Evolutionary conservation across 78 protist species (phyloP).

Genomic region (Guillardia theta): DNA sequence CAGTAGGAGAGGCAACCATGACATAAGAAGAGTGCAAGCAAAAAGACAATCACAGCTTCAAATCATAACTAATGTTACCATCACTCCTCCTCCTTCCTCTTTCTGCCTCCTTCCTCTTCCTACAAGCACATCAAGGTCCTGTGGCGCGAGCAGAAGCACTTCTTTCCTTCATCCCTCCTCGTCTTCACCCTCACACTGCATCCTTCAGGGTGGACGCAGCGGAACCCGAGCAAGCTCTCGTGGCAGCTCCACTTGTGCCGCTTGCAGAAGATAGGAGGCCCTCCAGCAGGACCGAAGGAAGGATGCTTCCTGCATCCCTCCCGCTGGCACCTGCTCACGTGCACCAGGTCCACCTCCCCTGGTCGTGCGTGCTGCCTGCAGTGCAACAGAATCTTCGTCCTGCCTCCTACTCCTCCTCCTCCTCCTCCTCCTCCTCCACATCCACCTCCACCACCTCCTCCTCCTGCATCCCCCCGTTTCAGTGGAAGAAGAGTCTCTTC

Average conservation of each 20-base stretch:
- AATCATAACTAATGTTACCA: no score
- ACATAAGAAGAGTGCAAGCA: no score
- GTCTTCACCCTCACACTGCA: not conserved
- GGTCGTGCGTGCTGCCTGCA: not conserved
- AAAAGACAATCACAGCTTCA: no score
- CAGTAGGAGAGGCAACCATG: no score
- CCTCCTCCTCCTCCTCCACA: no score
- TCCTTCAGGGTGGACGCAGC: not conserved
- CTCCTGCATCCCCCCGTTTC: not conserved
- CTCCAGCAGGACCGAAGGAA: not conserved
- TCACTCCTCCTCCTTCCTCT: no score
- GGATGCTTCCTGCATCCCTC: not conserved
- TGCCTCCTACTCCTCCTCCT: no score
- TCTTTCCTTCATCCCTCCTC: no score
- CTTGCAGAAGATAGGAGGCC: not conserved
- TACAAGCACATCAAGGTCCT: no score
- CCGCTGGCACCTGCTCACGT: not conserved
- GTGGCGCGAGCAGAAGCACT: no score
- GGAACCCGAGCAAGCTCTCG: not conserved
- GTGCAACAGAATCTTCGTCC: no score
- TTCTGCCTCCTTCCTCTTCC: no score
- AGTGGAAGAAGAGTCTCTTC: not conserved
- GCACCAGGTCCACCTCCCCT: not conserved
- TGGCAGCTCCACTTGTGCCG: not conserved
- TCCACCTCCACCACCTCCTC: not conserved